Percentiles rank a stretch among this genome's conserved stretches.
Evolutionary conservation across 139 green algal genomes (phyloP).

Genomic region (Desmodesmus armatus): DNA sequence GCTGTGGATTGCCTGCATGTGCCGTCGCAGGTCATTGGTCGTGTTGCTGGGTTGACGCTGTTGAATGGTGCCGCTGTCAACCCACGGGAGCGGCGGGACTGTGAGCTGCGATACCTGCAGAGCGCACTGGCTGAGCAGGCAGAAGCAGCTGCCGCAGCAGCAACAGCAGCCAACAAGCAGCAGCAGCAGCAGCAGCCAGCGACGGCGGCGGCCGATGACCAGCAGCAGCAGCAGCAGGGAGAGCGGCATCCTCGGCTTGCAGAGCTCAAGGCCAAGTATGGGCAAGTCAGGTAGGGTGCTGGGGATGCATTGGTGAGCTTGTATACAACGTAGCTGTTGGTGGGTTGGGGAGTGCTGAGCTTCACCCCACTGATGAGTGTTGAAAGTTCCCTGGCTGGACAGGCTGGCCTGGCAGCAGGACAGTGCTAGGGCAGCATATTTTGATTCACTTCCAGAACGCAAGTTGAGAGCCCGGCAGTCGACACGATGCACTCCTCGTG

Average conservation of each 20-base stretch:
- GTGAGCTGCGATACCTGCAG: slow-evolving; percentile 84
- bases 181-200: not conserved
- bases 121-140: slow-evolving; percentile 43
- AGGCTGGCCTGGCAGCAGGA: too few relatives aligned
- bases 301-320: too few relatives aligned
- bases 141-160: slow-evolving; percentile 1
- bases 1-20: too few relatives aligned
- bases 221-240: not conserved
- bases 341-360: too few relatives aligned
- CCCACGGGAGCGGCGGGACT: slow-evolving; percentile 75
- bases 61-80: slow-evolving; percentile 83
- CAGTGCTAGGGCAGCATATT: too few relatives aligned
- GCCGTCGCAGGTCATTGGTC: slow-evolving; percentile 80
- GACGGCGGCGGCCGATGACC: not conserved
- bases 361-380: too few relatives aligned
- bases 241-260: slow-evolving; percentile 57
- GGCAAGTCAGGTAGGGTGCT: slow-evolving; percentile 50
- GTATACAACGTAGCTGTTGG: too few relatives aligned
- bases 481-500: too few relatives aligned
- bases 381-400: too few relatives aligned
- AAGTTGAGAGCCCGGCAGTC: too few relatives aligned
- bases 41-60: slow-evolving; percentile 63
- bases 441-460: too few relatives aligned
- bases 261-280: slow-evolving; percentile 56
- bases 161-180: not conserved